Percentiles rank a stretch among this genome's conserved stretches.
These are phyloP conservation scores for Dalbergia cultrata DNA, from an alignment of 306 rosid species.

Conservation along the genomic window DNA sequence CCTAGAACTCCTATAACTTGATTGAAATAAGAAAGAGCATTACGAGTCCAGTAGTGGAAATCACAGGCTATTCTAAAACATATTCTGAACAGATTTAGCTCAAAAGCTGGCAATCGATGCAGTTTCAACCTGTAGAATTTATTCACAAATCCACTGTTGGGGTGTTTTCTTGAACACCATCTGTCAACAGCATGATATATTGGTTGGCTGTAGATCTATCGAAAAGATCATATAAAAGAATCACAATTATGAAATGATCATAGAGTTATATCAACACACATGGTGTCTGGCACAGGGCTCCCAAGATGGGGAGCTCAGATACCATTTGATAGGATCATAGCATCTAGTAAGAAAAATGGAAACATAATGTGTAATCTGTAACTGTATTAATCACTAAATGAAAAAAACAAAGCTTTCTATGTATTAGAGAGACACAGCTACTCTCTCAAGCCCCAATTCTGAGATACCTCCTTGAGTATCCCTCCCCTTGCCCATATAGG, in stretches of 20 bases:
- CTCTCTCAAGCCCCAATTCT: too few species aligned
- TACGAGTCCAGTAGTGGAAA: constrained; percentile 76
- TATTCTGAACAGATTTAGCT: constrained; percentile 63
- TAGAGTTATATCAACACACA: background rate
- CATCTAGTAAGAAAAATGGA: too few species aligned
- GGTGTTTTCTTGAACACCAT: constrained; percentile 66
- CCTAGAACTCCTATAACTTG: constrained; percentile 79
- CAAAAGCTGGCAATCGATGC: constrained; percentile 65
- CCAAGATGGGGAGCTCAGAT: too few species aligned
- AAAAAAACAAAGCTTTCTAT: too few species aligned
- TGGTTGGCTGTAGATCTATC: constrained; percentile 75
- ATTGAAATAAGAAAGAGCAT: constrained; percentile 83
- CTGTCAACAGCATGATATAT: constrained; percentile 65
- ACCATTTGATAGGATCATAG: too few species aligned
- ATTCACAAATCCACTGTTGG: constrained; percentile 69
- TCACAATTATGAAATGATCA: constrained; percentile 13
- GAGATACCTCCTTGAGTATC: too few species aligned
- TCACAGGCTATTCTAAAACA: constrained; percentile 67
- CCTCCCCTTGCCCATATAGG: too few species aligned
- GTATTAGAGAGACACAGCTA: too few species aligned
- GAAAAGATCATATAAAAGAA: constrained; percentile 5
- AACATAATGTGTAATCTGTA: too few species aligned
- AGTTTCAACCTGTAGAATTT: constrained; percentile 57
- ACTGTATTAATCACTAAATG: too few species aligned
- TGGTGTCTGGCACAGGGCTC: background rate